Evolutionary conservation across 1,284 basidiomycete genomes (phyloP).

Genomic region (Exsudoporus floridanus): DNA sequence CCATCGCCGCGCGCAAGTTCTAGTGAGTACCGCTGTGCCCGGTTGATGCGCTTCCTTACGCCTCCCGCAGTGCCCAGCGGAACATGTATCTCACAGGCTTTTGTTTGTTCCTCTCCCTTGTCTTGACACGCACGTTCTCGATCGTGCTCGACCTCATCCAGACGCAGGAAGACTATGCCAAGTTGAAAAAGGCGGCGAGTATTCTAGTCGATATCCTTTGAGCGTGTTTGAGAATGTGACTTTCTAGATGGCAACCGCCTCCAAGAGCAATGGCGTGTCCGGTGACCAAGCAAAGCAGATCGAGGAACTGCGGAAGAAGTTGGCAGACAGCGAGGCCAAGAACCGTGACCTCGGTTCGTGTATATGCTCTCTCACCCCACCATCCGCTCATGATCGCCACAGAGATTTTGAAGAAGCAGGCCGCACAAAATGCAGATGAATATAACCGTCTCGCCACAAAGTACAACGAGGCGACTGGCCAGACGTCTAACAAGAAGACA

Average conservation of each 20-base stretch:
- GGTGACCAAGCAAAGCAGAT: slow-evolving; percentile 61
- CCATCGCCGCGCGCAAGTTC: slow-evolving; percentile 87
- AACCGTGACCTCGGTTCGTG: slow-evolving; percentile 69
- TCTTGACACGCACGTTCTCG: slow-evolving; percentile 90
- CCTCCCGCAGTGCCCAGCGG: slow-evolving; percentile 64
- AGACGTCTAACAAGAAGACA: slow-evolving; percentile 34
- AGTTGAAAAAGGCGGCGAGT: slow-evolving; percentile 71
- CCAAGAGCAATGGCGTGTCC: slow-evolving; percentile 34
- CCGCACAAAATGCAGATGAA: slow-evolving; percentile 71
- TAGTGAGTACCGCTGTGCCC: slow-evolving; percentile 58
- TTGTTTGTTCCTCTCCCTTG: slow-evolving; percentile 90
- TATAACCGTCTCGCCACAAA: slow-evolving; percentile 80
- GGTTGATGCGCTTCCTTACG: not conserved
- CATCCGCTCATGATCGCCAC: not conserved
- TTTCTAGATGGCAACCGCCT: slow-evolving; percentile 41
- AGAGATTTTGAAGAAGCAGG: slow-evolving; percentile 86
- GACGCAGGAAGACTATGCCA: slow-evolving; percentile 83
- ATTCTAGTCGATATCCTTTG: not conserved
- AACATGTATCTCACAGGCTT: slow-evolving; percentile 91
- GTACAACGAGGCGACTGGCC: slow-evolving; percentile 70
- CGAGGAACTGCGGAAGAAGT: slow-evolving; percentile 59
- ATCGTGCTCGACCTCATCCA: slow-evolving; percentile 90
- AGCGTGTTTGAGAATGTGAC: not conserved
- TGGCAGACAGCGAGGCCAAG: slow-evolving; percentile 49
- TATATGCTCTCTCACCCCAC: not conserved